These are phyloP conservation scores for Streptanthus diversifolius DNA, from an alignment of 345 rosid genomes.

Conservation along the genomic window DNA sequence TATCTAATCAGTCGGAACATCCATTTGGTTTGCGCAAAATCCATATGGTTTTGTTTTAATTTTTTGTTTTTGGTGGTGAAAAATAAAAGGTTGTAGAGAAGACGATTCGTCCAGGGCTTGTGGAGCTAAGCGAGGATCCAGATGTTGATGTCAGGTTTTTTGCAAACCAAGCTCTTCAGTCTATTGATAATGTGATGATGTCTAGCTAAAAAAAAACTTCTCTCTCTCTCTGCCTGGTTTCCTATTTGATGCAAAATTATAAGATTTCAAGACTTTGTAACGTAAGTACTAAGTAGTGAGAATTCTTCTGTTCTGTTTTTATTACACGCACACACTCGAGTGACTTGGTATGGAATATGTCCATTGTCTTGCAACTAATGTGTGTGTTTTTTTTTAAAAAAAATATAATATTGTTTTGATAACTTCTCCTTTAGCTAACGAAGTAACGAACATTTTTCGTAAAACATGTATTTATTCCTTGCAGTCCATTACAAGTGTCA, in stretches of 20 bases:
- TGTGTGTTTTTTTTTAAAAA: neutral
- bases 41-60: neutral
- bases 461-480: neutral
- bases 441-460: neutral
- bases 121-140: constrained; percentile 85
- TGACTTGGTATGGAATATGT: neutral
- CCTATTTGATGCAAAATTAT: constrained; percentile 14
- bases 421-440: neutral
- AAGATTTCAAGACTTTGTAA: constrained; percentile 14
- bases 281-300: constrained; percentile 13
- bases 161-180: constrained; percentile 77
- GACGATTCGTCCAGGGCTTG: constrained; percentile 69
- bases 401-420: neutral
- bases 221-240: neutral
- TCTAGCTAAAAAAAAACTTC: constrained; percentile 42
- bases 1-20: neutral
- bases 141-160: constrained; percentile 90
- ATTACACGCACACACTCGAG: constrained; percentile 11
- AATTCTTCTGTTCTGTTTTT: constrained; percentile 15
- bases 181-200: constrained; percentile 75
- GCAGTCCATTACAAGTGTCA: neutral
- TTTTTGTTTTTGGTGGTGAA: neutral
- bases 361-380: neutral
- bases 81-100: constrained; percentile 65
- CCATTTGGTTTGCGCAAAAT: neutral